Conservation (phyloP, 352 stramenopile genomes). For the Thalassiosira gravida region DNA sequence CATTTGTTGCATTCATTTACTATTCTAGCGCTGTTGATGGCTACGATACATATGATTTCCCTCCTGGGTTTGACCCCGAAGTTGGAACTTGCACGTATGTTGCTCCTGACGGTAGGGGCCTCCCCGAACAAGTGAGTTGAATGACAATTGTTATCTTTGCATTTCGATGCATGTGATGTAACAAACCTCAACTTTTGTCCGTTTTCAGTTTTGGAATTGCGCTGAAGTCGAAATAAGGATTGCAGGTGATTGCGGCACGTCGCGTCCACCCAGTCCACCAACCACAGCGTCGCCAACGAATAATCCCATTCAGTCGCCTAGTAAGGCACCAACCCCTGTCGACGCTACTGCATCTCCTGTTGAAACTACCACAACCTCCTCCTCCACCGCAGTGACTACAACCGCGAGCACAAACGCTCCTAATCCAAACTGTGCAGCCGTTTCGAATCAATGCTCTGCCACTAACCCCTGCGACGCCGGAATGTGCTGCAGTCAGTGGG, state of each 20-base stretch:
- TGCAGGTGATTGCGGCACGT: constrained; percentile 29
- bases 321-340: background rate
- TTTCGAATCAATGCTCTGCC: constrained; percentile 31
- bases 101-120: background rate
- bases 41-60: background rate
- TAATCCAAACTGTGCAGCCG: constrained; percentile 34
- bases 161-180: background rate
- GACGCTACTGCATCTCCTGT: constrained; percentile 19
- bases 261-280: constrained; percentile 12
- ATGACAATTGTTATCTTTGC: background rate
- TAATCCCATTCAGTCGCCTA: background rate
- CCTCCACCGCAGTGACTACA: background rate
- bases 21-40: background rate
- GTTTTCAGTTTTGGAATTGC: constrained; percentile 5
- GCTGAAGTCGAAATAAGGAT: constrained; percentile 18
- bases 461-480: constrained; percentile 50
- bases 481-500: constrained; percentile 52
- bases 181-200: background rate
- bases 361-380: constrained; percentile 20
- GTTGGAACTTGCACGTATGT: background rate
- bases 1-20: background rate
- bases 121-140: background rate
- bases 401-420: constrained; percentile 13
- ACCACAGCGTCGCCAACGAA: constrained; percentile 12
- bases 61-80: background rate